A percentile compares a stretch with the other conserved stretches of the same genome.
These are phyloP conservation scores for Solanum aculeatissimum DNA, from an alignment of 305 asterid genomes.

Conservation along the genomic window DNA sequence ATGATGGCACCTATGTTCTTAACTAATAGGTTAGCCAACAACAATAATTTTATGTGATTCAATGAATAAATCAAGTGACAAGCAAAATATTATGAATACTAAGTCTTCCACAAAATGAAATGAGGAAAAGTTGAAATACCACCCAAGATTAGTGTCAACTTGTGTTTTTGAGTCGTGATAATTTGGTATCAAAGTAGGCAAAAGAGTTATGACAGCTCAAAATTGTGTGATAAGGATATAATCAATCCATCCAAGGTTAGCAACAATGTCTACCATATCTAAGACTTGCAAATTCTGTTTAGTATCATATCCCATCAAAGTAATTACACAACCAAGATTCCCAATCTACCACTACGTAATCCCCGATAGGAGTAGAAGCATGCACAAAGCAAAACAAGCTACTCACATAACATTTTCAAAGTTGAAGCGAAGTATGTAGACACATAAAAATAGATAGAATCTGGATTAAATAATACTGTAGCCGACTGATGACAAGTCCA, in stretches of 20 bases:
- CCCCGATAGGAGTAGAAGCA: not conserved
- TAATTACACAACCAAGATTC: not conserved
- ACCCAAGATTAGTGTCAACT: not conserved
- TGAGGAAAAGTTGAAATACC: not conserved
- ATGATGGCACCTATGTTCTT: too few relatives aligned
- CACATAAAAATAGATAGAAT: not conserved
- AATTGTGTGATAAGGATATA: not conserved
- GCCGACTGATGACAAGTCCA: not conserved
- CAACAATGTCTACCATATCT: not conserved
- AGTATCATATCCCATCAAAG: not conserved
- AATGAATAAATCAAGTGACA: not conserved
- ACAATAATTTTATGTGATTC: not conserved
- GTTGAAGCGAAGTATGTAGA: not conserved
- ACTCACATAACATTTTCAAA: not conserved
- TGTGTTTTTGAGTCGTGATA: not conserved
- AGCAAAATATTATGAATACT: not conserved
- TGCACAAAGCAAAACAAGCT: not conserved
- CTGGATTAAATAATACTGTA: not conserved
- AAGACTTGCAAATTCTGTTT: not conserved
- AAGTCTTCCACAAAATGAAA: not conserved
- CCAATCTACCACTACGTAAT: not conserved
- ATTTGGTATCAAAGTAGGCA: not conserved
- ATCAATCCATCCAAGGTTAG: not conserved
- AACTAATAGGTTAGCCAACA: not conserved
- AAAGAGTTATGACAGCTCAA: not conserved